Evolutionary conservation across 768 basidiomycete species (phyloP).

Genomic region (Tulasnella sp.): DNA sequence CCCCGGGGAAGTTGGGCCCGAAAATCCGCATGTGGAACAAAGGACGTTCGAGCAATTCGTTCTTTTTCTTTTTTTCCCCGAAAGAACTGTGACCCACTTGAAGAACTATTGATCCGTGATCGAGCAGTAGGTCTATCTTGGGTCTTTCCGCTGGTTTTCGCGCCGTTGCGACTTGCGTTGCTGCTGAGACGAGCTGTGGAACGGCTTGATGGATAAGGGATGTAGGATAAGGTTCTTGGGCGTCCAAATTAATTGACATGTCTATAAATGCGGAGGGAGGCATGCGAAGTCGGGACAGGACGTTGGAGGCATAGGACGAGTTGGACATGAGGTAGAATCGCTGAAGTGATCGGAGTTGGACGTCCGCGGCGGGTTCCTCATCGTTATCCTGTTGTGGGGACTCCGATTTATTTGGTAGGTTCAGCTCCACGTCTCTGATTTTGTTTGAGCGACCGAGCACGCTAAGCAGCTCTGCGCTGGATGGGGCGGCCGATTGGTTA

Average conservation of each 20-base stretch:
- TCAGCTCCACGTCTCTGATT: background rate
- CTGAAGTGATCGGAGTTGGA: background rate
- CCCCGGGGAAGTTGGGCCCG: background rate
- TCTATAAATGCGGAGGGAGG: background rate
- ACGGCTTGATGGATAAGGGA: background rate
- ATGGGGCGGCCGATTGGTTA: background rate
- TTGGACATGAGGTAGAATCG: slow-evolving; percentile 5
- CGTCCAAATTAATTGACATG: background rate
- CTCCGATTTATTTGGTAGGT: background rate
- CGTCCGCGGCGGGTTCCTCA: background rate
- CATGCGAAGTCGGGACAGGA: background rate
- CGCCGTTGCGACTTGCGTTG: background rate
- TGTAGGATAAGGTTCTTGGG: background rate
- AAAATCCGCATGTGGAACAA: background rate
- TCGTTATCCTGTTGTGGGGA: background rate
- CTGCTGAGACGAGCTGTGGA: background rate
- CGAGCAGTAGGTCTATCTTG: background rate
- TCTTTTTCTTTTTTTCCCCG: background rate
- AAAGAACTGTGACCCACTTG: background rate
- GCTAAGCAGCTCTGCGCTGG: background rate
- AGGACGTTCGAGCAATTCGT: background rate
- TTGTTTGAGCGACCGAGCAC: background rate
- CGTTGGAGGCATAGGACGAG: background rate
- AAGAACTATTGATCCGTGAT: background rate
- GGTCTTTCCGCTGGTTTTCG: background rate